A percentile compares a stretch with the other conserved stretches of the same genome.
Conservation (phyloP, 208 protist species). For the Trypanosoma platydactyli region DNA sequence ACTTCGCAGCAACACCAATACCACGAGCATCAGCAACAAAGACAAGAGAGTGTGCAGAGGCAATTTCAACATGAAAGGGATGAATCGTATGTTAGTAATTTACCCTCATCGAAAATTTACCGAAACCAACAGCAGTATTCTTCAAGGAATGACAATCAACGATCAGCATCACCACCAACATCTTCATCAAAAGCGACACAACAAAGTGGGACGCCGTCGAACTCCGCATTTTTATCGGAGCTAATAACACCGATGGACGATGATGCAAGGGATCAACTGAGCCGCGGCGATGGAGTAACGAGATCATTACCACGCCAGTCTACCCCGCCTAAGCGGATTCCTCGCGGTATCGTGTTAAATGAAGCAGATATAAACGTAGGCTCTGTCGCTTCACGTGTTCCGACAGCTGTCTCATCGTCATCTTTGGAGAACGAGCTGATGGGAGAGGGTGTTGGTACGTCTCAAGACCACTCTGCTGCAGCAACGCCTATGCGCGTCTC, state of each 20-base stretch:
- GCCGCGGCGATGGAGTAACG: neutral
- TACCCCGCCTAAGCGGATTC: conserved; percentile 14
- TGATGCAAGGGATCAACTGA: neutral
- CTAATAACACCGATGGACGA: neutral
- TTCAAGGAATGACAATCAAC: neutral
- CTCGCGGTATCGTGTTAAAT: neutral
- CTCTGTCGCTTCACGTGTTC: neutral
- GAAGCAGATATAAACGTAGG: neutral
- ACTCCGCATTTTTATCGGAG: neutral
- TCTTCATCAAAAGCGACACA: conserved; percentile 6
- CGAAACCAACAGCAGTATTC: conserved; percentile 1
- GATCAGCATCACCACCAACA: neutral
- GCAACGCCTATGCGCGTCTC: neutral
- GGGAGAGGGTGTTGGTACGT: neutral
- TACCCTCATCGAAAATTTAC: no score
- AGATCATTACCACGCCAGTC: conserved; percentile 1
- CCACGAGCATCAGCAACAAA: neutral
- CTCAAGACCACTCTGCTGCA: neutral
- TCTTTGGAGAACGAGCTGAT: neutral
- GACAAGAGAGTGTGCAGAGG: conserved; percentile 6
- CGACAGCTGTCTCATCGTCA: neutral
- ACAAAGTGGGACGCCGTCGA: conserved; percentile 7
- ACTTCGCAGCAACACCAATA: neutral
- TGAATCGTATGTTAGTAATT: no score
- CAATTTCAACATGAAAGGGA: neutral